phyloP scores from a whole-genome alignment of 2,329 filamentous ascomycete genomes.

The Phyllosticta citrichinensis region DNA sequence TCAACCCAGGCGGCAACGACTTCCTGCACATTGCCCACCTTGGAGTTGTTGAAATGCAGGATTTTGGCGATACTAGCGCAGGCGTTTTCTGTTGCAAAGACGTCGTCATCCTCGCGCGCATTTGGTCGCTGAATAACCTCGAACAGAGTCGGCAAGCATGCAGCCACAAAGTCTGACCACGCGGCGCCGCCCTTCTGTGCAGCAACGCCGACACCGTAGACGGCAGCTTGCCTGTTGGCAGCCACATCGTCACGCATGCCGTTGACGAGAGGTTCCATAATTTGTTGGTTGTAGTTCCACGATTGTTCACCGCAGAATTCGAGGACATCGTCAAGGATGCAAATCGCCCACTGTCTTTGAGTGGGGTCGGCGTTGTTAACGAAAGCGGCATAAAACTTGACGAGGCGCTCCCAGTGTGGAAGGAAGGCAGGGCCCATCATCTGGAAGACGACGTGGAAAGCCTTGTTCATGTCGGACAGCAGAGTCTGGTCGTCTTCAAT shows the following conservation, averaged over 20 bases:
- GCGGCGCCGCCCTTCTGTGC: conserved; percentile 80
- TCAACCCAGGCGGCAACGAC: conserved; percentile 80
- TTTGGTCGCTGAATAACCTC: conserved; percentile 72
- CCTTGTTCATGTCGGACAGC: conserved; percentile 99
- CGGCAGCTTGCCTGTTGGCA: conserved; percentile 88
- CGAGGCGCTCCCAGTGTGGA: conserved; percentile 74
- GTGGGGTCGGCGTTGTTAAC: conserved; percentile 73
- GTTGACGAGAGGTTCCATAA: conserved; percentile 74
- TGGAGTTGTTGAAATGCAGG: conserved; percentile 73
- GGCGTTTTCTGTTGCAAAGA: conserved; percentile 95
- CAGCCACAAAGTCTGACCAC: conserved; percentile 81
- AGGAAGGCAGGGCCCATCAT: conserved; percentile 82
- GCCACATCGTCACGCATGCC: conserved; percentile 80
- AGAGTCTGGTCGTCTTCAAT: conserved; percentile 97
- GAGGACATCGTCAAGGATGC: conserved; percentile 95
- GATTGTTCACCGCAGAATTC: conserved; percentile 91
- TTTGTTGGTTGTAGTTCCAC: conserved; percentile 75
- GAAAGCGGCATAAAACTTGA: conserved; percentile 78
- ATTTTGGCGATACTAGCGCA: conserved; percentile 96
- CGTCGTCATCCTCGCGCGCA: conserved; percentile 80
- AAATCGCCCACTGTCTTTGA: conserved; percentile 96
- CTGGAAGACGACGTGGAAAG: conserved; percentile 98
- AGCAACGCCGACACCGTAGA: conserved; percentile 91
- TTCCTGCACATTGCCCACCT: conserved; percentile 65
- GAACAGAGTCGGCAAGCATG: conserved; percentile 72